Evolutionary conservation across 495 filamentous ascomycete genomes (phyloP).

Genomic region (Talaromyces stipitatus): DNA sequence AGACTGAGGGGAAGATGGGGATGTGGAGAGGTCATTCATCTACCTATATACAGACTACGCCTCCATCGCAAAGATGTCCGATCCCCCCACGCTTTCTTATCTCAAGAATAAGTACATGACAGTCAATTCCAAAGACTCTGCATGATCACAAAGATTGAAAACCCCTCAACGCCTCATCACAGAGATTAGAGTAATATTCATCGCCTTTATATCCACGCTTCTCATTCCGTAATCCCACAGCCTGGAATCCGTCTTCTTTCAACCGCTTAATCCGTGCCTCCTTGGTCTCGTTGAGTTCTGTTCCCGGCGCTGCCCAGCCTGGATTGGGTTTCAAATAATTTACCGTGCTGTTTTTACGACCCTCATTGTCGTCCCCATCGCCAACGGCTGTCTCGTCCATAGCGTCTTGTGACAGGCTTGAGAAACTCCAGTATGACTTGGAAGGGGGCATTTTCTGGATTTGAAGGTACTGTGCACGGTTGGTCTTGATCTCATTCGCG

Average conservation of each 20-base stretch:
- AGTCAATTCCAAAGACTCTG: background rate
- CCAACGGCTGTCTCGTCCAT: background rate
- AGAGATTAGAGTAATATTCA: constrained; percentile 9
- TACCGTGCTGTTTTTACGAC: background rate
- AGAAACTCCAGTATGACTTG: constrained; percentile 35
- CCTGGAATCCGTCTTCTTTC: constrained; percentile 25
- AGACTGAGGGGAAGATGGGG: background rate
- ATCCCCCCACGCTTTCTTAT: background rate
- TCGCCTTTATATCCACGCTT: constrained; percentile 30
- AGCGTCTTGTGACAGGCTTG: constrained; percentile 14
- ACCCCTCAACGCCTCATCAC: background rate
- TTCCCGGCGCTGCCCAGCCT: constrained; percentile 6
- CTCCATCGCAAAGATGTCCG: background rate
- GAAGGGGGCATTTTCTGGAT: constrained; percentile 18
- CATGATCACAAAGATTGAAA: background rate
- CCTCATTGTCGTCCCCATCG: background rate
- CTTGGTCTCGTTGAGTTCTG: constrained; percentile 21
- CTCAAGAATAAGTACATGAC: background rate
- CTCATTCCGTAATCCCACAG: constrained; percentile 22
- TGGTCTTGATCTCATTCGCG: background rate
- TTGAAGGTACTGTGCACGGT: background rate
- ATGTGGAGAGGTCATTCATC: background rate
- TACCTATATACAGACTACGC: background rate
- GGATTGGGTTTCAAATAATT: background rate
- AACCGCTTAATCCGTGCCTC: constrained; percentile 27